phyloP scores from a whole-genome alignment of 108 stramenopile genomes.

The Cyclotella distinguenda region DNA sequence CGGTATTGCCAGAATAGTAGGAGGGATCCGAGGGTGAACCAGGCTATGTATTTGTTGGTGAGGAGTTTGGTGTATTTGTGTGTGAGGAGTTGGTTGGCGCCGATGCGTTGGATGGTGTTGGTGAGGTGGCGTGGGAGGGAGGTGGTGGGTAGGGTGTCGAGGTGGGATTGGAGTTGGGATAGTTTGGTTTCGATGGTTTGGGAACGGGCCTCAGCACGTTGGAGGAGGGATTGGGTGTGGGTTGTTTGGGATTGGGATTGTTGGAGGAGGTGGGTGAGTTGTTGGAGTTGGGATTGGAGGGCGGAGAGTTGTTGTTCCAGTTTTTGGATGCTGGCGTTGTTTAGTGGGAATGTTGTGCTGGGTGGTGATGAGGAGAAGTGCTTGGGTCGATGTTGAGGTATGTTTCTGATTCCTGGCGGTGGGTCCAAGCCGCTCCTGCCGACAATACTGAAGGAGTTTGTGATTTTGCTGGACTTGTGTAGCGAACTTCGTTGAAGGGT shows the following conservation, averaged over 20 bases:
- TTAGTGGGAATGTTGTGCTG: slow-evolving; percentile 1
- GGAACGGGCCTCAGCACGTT: slow-evolving; percentile 36
- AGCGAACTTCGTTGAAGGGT: no score
- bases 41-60: slow-evolving; percentile 41
- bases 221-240: slow-evolving; percentile 24
- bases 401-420: no score
- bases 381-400: no score
- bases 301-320: slow-evolving; percentile 8
- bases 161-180: slow-evolving; percentile 35
- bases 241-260: slow-evolving; percentile 22
- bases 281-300: slow-evolving; percentile 21
- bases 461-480: no score
- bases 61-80: slow-evolving; percentile 39
- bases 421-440: no score
- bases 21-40: slow-evolving; percentile 4
- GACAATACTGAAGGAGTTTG: no score
- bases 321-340: not conserved
- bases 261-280: slow-evolving; percentile 37
- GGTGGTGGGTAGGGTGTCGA: slow-evolving; percentile 31
- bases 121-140: not conserved
- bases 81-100: slow-evolving; percentile 6
- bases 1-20: slow-evolving; percentile 43
- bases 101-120: not conserved
- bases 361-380: no score
- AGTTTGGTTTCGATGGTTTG: slow-evolving; percentile 45